Evolutionary conservation across 1,284 basidiomycete species (phyloP), one percentile per base, ranked within the genome.

Genomic region (Sanguinoderma infundibulare): DNA sequence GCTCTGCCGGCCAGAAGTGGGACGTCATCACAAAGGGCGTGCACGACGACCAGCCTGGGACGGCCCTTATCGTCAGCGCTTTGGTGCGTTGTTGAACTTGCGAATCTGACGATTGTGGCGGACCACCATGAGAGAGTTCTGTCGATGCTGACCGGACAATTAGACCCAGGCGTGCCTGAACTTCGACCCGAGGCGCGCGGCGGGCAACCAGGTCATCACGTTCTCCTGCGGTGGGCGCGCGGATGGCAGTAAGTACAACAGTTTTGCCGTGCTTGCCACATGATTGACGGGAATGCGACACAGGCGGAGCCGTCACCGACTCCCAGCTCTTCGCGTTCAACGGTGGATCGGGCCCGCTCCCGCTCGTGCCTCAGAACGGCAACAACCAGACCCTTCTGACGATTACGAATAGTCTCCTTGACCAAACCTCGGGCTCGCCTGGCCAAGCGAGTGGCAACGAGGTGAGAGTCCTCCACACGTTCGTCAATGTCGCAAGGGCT

Each of bases 181-280:
- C 58, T 59, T 59, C 44, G 58, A 59, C 46, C 52, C 51, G 17
- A 42, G 58, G 6, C 58, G 58, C 44, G 53, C 58, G 3, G 51
- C 58, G 20, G 58, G 56, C 3, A 44, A 59, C 58, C 40, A 47
- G 38, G 58, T 54, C 34, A n/a, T 54, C 36, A 30, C 40, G 17
- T 59, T 59, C 58, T 59, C 58, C 1, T 59, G 58, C 52, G 58
- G 58, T 47, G 58, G 58, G 7, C 58, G 58, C 14, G 58, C 58
- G 1, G 58, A 59, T 46, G 58, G 58, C 32, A 44, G 52, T 53
- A 53, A 40, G 52, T n/a, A n/a, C n/a, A 6, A 7, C 32, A 24
- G 35, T 5, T 51, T n/a, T 15, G 7, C 4, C 51, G 34, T 24
- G 12, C 2, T 17, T 26, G 36, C 22, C 14, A 8, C 6, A 5